phyloP scores from a whole-genome alignment of 768 basidiomycete genomes.

The Boletus sp. region DNA sequence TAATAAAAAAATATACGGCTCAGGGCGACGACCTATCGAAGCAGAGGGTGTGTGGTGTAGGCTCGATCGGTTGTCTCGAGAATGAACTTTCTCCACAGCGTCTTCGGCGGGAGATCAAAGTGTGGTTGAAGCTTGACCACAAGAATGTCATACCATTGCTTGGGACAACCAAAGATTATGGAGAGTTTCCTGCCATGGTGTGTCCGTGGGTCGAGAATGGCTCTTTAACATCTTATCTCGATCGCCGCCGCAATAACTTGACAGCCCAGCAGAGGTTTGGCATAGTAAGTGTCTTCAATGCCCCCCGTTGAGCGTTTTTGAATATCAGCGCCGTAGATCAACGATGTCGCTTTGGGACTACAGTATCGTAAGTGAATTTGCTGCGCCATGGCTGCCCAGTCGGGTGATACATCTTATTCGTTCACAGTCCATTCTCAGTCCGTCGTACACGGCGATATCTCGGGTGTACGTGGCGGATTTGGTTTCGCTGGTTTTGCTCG shows the following conservation, averaged over 20 bases:
- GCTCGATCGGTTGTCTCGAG: background rate
- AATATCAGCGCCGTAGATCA: slow-evolving; percentile 12
- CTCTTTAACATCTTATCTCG: slow-evolving; percentile 23
- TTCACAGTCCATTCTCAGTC: slow-evolving; percentile 17
- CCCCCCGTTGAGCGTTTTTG: background rate
- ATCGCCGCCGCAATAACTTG: slow-evolving; percentile 10
- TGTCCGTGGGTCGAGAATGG: slow-evolving; percentile 35
- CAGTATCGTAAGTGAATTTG: slow-evolving; percentile 21
- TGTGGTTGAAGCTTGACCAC: slow-evolving; percentile 32
- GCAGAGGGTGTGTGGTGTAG: slow-evolving; percentile 7
- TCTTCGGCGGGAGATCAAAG: slow-evolving; percentile 27
- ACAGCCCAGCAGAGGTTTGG: slow-evolving; percentile 8
- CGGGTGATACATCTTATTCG: background rate
- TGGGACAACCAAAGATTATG: slow-evolving; percentile 27
- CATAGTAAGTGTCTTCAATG: slow-evolving; percentile 9
- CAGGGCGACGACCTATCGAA: slow-evolving; percentile 14
- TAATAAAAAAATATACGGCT: slow-evolving; percentile 19
- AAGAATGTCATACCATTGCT: slow-evolving; percentile 30
- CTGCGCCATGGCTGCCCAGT: background rate
- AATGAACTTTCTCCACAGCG: slow-evolving; percentile 7
- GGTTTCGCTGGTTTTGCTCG: background rate
- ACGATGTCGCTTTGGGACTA: slow-evolving; percentile 26
- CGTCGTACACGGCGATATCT: slow-evolving; percentile 27
- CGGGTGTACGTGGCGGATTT: slow-evolving; percentile 22
- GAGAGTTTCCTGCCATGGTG: slow-evolving; percentile 31